These are phyloP conservation scores for Pleurotus giganteus DNA, from an alignment of 768 basidiomycete genomes.

Conservation along the genomic window DNA sequence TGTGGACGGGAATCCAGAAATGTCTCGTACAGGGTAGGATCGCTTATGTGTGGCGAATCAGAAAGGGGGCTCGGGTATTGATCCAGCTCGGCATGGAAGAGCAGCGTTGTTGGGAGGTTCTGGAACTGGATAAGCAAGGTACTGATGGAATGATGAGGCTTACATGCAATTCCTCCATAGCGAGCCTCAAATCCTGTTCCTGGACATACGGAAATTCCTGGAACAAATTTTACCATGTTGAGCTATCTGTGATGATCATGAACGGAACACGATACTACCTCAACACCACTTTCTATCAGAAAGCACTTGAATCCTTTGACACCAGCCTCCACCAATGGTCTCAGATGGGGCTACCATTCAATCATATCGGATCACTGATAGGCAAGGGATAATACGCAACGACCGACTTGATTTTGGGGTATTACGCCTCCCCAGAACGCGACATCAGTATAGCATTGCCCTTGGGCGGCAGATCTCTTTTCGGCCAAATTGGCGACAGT, in stretches of 20 bases:
- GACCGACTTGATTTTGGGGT: slow-evolving; percentile 78
- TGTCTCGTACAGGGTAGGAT: slow-evolving; percentile 66
- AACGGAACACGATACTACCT: slow-evolving; percentile 43
- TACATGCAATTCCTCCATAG: slow-evolving; percentile 79
- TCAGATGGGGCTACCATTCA: slow-evolving; percentile 58
- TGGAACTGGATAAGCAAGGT: slow-evolving; percentile 25
- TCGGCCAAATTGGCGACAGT: slow-evolving; percentile 70
- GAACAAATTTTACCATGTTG: not conserved
- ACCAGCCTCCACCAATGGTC: slow-evolving; percentile 72
- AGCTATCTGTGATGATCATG: slow-evolving; percentile 10
- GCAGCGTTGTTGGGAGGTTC: slow-evolving; percentile 67
- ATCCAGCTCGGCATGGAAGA: slow-evolving; percentile 93
- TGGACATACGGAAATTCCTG: slow-evolving; percentile 93
- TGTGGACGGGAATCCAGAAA: slow-evolving; percentile 87
- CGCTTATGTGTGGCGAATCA: slow-evolving; percentile 17
- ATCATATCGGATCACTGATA: not conserved
- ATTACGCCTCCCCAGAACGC: slow-evolving; percentile 96
- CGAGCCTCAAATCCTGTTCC: slow-evolving; percentile 60
- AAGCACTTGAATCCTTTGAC: slow-evolving; percentile 98
- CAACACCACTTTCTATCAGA: slow-evolving; percentile 92
- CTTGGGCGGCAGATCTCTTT: slow-evolving; percentile 70
- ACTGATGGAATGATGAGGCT: slow-evolving; percentile 14
- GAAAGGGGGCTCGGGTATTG: slow-evolving; percentile 11
- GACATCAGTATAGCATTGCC: slow-evolving; percentile 77
- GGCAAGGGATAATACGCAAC: not conserved